Conservation (phyloP, 768 basidiomycete genomes). For the Porphyrellus cyaneotinctus region DNA sequence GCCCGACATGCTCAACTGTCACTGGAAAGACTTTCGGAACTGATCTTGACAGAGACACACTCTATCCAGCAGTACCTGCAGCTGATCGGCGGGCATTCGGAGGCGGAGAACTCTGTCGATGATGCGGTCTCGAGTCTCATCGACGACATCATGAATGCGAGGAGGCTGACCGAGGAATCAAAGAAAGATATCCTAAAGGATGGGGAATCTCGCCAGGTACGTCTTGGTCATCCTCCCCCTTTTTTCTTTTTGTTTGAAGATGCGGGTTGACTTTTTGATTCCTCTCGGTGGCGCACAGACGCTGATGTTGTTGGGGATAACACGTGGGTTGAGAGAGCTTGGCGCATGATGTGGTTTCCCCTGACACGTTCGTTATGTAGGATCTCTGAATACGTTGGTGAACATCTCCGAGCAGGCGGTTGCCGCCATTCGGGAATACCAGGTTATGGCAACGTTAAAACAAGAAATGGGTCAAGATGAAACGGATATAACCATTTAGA, state of each 20-base stretch:
- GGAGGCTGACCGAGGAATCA: constrained; percentile 29
- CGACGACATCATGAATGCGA: constrained; percentile 38
- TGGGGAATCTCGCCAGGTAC: constrained; percentile 39
- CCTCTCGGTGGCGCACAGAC: constrained; percentile 25
- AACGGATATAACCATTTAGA: no score
- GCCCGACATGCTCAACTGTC: constrained; percentile 23
- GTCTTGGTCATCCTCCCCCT: no score
- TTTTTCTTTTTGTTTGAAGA: background rate
- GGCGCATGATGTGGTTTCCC: background rate
- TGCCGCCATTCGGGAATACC: background rate
- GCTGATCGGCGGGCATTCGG: constrained; percentile 23
- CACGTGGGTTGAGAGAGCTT: constrained; percentile 34
- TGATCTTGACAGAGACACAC: constrained; percentile 36
- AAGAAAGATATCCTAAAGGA: constrained; percentile 44
- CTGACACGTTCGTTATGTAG: background rate
- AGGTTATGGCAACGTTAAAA: no score
- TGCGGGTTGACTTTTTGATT: background rate
- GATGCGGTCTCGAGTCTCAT: constrained; percentile 33
- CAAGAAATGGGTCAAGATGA: background rate
- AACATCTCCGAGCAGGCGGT: background rate
- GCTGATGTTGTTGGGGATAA: constrained; percentile 42
- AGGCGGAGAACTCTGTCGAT: constrained; percentile 4
- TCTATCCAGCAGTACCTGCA: constrained; percentile 41
- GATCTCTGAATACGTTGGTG: background rate
- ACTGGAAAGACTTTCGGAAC: constrained; percentile 37